phyloP scores from a whole-genome alignment of 1,284 basidiomycete genomes.

The Coniferiporia sulphurascens region DNA sequence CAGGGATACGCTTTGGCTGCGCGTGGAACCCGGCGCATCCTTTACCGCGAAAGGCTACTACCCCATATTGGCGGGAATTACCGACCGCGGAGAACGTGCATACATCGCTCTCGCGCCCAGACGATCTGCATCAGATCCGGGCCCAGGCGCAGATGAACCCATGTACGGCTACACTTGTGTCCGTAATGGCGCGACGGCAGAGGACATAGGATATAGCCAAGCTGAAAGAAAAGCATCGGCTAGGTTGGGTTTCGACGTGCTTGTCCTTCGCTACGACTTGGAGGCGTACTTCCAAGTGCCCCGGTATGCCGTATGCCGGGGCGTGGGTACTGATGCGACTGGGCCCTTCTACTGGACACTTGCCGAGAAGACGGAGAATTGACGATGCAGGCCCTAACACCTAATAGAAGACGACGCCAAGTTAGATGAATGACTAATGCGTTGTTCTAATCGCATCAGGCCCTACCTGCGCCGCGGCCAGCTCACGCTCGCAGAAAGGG shows the following conservation, averaged over 20 bases:
- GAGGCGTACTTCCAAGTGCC: not conserved
- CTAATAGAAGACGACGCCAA: not conserved
- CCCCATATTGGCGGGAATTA: not conserved
- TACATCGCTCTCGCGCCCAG: not conserved
- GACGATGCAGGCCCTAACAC: not conserved
- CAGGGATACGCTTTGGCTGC: not conserved
- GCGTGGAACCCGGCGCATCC: not conserved
- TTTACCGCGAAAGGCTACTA: not conserved
- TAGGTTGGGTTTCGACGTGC: no score
- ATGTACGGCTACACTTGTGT: no score
- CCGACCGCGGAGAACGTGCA: not conserved
- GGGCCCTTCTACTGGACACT: no score
- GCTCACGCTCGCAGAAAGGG: no score
- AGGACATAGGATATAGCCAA: no score
- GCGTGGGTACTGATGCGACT: not conserved
- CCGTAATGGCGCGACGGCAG: no score
- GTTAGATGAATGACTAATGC: no score
- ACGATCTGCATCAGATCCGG: no score
- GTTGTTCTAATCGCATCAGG: no score
- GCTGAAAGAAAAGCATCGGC: no score
- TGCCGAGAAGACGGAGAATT: not conserved
- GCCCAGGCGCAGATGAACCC: no score
- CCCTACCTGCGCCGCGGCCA: no score
- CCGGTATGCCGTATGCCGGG: not conserved
- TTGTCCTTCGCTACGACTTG: not conserved